Percentiles rank a stretch among this genome's conserved stretches.
These are phyloP conservation scores for Hura crepitans DNA, from an alignment of 441 rosid genomes.

Conservation along the genomic window DNA sequence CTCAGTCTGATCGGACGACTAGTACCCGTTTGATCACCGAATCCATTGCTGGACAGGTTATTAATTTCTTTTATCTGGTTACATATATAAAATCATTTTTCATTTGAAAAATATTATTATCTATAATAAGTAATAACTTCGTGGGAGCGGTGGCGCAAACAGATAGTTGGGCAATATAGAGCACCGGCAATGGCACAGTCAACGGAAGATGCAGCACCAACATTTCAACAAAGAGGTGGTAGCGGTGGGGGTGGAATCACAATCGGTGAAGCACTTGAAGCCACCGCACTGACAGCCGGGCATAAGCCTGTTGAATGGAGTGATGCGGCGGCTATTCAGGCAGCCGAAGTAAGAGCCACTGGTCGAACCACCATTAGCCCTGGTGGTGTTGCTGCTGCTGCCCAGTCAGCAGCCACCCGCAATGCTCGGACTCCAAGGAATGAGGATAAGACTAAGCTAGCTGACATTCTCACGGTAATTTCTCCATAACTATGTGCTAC, in stretches of 20 bases:
- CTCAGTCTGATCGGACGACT: conserved; percentile 24
- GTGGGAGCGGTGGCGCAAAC: not conserved
- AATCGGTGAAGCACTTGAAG: conserved; percentile 84
- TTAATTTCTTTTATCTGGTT: not conserved
- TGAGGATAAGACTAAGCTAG: conserved; percentile 60
- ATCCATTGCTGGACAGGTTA: conserved; percentile 44
- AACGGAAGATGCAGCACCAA: not conserved
- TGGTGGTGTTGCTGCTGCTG: conserved; percentile 49
- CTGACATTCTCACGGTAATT: conserved; percentile 51
- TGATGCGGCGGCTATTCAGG: conserved; percentile 61
- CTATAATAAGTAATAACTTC: too few relatives aligned
- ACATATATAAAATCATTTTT: too few relatives aligned
- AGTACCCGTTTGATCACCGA: conserved; percentile 30
- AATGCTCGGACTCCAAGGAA: conserved; percentile 38
- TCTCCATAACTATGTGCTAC: too few relatives aligned
- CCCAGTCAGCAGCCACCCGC: conserved; percentile 56
- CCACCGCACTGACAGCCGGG: conserved; percentile 55
- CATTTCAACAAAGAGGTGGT: conserved; percentile 5
- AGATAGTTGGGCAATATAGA: conserved; percentile 32
- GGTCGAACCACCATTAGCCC: conserved; percentile 47
- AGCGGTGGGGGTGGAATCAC: conserved; percentile 38
- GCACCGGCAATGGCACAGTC: conserved; percentile 9
- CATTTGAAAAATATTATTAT: too few relatives aligned
- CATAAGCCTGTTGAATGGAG: conserved; percentile 58
- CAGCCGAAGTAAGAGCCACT: conserved; percentile 65